These are phyloP conservation scores for Penicillium argentinense DNA, from an alignment of 495 filamentous ascomycete species.

Conservation along the genomic window DNA sequence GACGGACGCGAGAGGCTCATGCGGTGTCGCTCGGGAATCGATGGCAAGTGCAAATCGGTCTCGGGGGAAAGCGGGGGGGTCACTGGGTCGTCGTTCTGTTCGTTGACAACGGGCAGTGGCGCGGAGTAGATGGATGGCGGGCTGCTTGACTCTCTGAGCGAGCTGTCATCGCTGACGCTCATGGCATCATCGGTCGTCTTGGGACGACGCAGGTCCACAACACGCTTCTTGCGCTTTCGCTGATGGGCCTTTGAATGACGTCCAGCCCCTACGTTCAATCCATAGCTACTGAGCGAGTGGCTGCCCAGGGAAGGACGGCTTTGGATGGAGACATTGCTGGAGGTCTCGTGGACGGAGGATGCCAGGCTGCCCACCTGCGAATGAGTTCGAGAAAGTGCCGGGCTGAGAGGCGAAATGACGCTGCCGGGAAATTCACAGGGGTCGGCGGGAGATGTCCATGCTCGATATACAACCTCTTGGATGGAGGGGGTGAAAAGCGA, in stretches of 20 bases:
- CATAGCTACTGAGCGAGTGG: conserved; percentile 46
- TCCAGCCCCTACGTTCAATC: conserved; percentile 63
- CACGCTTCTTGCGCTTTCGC: conserved; percentile 85
- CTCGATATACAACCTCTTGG: conserved; percentile 80
- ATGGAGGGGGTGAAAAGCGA: conserved; percentile 85
- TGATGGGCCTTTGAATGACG: conserved; percentile 64
- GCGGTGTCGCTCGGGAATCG: conserved; percentile 41
- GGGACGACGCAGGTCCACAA: conserved; percentile 80
- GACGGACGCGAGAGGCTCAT: conserved; percentile 31
- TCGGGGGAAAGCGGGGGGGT: conserved; percentile 44
- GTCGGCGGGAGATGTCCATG: conserved; percentile 84
- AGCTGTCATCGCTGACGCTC: conserved; percentile 52
- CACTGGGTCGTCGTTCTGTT: conserved; percentile 46
- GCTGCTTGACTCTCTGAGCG: conserved; percentile 38
- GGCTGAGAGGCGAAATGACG: conserved; percentile 54
- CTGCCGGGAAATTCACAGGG: conserved; percentile 58
- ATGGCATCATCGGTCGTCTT: conserved; percentile 57
- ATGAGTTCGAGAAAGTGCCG: conserved; percentile 55
- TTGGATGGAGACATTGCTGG: conserved; percentile 43
- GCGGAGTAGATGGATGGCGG: conserved; percentile 44
- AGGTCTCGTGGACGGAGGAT: conserved; percentile 51
- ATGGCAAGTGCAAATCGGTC: conserved; percentile 32
- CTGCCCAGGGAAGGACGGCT: conserved; percentile 34
- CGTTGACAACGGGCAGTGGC: conserved; percentile 40
- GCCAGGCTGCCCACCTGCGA: conserved; percentile 59